phyloP scores from a whole-genome alignment of 148 eudicot species.

The Drosera capensis region DNA sequence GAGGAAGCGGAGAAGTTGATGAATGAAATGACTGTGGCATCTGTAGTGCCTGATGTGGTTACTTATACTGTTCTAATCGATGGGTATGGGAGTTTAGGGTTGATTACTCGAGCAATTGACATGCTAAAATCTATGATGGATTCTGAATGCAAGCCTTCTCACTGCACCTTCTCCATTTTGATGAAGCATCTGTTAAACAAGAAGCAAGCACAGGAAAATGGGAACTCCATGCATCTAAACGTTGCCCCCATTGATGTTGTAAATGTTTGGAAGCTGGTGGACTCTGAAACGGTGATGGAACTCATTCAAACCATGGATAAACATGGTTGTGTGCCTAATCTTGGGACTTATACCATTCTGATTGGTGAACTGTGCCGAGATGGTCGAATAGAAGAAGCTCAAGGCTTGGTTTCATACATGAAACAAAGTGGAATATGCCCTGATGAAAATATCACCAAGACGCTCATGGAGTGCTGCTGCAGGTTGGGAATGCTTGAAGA shows the following conservation, averaged over 20 bases:
- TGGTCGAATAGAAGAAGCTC: slow-evolving; percentile 41
- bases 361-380: slow-evolving; percentile 48
- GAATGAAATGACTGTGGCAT: slow-evolving; percentile 38
- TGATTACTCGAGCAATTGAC: slow-evolving; percentile 32
- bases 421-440: slow-evolving; percentile 31
- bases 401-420: slow-evolving; percentile 50
- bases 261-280: slow-evolving; percentile 61
- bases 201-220: slow-evolving; percentile 11
- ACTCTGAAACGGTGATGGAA: slow-evolving; percentile 43
- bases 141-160: slow-evolving; percentile 60
- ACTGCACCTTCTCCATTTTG: slow-evolving; percentile 52
- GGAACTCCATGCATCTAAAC: slow-evolving; percentile 8
- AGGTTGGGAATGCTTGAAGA: slow-evolving; percentile 33
- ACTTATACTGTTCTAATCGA: slow-evolving; percentile 56
- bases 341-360: slow-evolving; percentile 35
- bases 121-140: slow-evolving; percentile 51
- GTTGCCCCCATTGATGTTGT: slow-evolving; percentile 19
- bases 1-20: slow-evolving; percentile 56
- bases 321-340: slow-evolving; percentile 33
- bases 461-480: slow-evolving; percentile 52
- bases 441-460: slow-evolving; percentile 32
- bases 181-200: slow-evolving; percentile 40
- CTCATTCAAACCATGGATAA: slow-evolving; percentile 40
- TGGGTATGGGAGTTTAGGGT: slow-evolving; percentile 50
- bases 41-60: slow-evolving; percentile 42